These are phyloP conservation scores for Talaromyces funiculosus DNA, from an alignment of 2,329 filamentous ascomycete species.

Conservation along the genomic window DNA sequence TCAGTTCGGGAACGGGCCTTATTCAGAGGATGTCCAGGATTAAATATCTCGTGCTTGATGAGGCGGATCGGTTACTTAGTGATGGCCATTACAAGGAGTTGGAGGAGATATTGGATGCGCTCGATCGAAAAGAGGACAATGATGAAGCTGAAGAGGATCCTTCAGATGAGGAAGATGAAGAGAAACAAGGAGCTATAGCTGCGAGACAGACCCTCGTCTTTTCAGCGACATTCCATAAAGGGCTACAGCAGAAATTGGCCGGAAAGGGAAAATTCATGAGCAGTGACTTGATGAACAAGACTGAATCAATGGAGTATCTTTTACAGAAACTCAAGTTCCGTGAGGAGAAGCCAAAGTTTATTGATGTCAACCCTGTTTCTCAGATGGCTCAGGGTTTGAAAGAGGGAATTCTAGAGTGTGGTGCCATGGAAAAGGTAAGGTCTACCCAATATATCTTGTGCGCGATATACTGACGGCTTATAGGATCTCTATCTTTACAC, in stretches of 20 bases:
- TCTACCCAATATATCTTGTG: not conserved
- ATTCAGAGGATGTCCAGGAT: constrained; percentile 67
- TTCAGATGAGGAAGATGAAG: constrained; percentile 40
- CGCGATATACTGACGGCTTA: not conserved
- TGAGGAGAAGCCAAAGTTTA: constrained; percentile 76
- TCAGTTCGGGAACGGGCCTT: constrained; percentile 67
- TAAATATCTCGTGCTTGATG: constrained; percentile 81
- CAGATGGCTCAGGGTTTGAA: constrained; percentile 83
- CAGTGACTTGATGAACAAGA: constrained; percentile 61
- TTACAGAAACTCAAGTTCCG: constrained; percentile 84
- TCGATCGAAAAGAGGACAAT: constrained; percentile 60
- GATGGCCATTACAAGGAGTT: constrained; percentile 95
- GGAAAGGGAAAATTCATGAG: constrained; percentile 60
- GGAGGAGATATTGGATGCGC: constrained; percentile 73
- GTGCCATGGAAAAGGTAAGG: constrained; percentile 79
- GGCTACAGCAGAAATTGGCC: constrained; percentile 81
- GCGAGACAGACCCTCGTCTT: constrained; percentile 86
- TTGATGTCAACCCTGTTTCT: constrained; percentile 82
- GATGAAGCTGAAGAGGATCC: constrained; percentile 23
- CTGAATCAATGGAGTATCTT: constrained; percentile 87
- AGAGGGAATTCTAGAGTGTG: constrained; percentile 88
- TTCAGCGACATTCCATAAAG: constrained; percentile 91
- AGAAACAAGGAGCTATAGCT: constrained; percentile 14
- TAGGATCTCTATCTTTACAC: constrained; percentile 90
- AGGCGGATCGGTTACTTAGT: constrained; percentile 85